Evolutionary conservation across 495 filamentous ascomycete genomes (phyloP).

Genomic region (Parathielavia appendiculata): DNA sequence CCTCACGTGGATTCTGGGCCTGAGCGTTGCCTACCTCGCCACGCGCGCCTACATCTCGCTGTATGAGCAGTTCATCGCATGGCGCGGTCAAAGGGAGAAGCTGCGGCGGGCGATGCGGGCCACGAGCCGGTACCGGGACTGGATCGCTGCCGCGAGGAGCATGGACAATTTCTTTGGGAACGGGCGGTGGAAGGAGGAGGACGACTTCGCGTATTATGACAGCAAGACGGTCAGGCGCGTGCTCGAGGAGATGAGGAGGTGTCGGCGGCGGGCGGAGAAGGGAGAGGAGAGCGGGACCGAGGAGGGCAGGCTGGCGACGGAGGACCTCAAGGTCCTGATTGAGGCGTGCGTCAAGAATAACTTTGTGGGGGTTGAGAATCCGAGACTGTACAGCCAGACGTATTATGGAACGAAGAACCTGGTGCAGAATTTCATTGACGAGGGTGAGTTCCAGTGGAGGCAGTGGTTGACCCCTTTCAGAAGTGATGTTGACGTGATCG

Average conservation of each 20-base stretch:
- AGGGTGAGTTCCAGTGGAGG: slow-evolving; percentile 45
- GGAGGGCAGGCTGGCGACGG: slow-evolving; percentile 46
- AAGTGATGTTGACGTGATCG: neutral
- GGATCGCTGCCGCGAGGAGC: slow-evolving; percentile 69
- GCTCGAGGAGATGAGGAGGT: slow-evolving; percentile 62
- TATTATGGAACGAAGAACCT: slow-evolving; percentile 94
- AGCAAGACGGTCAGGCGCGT: slow-evolving; percentile 72
- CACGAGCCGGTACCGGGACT: slow-evolving; percentile 71
- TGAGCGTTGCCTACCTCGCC: slow-evolving; percentile 63
- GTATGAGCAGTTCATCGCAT: slow-evolving; percentile 75
- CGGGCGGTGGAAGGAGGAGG: slow-evolving; percentile 75
- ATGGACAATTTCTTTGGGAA: slow-evolving; percentile 81
- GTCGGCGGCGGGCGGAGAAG: slow-evolving; percentile 53
- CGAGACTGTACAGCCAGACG: slow-evolving; percentile 87
- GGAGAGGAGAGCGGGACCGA: slow-evolving; percentile 30
- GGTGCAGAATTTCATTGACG: slow-evolving; percentile 84
- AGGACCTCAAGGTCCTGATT: slow-evolving; percentile 68
- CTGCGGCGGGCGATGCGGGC: slow-evolving; percentile 64
- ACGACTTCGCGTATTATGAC: slow-evolving; percentile 95
- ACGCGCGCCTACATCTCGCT: slow-evolving; percentile 84
- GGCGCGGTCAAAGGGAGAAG: slow-evolving; percentile 65
- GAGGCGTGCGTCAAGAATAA: slow-evolving; percentile 96
- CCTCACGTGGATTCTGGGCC: slow-evolving; percentile 68
- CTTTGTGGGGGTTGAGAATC: slow-evolving; percentile 92
- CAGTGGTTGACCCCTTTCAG: neutral